These are phyloP conservation scores for Neofusicoccum parvum DNA, from an alignment of 2,329 filamentous ascomycete genomes.

Conservation along the genomic window DNA sequence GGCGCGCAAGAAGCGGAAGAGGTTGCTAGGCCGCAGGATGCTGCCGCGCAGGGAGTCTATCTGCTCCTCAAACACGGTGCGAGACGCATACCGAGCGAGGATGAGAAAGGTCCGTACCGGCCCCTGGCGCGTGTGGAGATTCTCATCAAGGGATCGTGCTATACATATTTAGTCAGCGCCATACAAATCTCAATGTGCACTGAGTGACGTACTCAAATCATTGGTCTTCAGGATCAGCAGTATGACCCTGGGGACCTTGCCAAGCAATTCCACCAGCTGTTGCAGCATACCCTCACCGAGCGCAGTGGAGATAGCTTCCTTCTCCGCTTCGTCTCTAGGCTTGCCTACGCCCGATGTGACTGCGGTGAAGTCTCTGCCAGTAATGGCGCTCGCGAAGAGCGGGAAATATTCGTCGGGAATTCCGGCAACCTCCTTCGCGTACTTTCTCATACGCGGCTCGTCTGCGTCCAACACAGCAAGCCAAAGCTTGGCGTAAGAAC, in stretches of 20 bases:
- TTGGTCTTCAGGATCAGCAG: constrained; percentile 97
- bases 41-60: constrained; percentile 57
- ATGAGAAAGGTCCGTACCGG: constrained; percentile 66
- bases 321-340: constrained; percentile 72
- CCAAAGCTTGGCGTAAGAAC: constrained; percentile 96
- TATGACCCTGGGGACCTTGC: constrained; percentile 87
- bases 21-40: constrained; percentile 55
- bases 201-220: constrained; percentile 69
- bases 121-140: constrained; percentile 71
- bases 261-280: constrained; percentile 84
- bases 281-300: constrained; percentile 86
- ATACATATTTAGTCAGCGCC: background rate
- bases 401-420: constrained; percentile 89
- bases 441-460: constrained; percentile 80
- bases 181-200: background rate
- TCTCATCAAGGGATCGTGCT: constrained; percentile 88
- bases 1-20: constrained; percentile 54
- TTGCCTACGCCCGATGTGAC: constrained; percentile 63
- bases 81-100: constrained; percentile 64
- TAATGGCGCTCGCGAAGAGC: constrained; percentile 94
- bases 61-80: constrained; percentile 64
- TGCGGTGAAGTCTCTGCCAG: constrained; percentile 84
- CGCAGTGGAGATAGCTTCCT: constrained; percentile 80
- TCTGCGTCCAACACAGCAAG: constrained; percentile 92
- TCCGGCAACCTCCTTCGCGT: constrained; percentile 85